Percentiles rank a stretch among this genome's conserved stretches.
These are phyloP conservation scores for Dipodascus geniculatus DNA, from an alignment of 805 yeast species.

Conservation along the genomic window DNA sequence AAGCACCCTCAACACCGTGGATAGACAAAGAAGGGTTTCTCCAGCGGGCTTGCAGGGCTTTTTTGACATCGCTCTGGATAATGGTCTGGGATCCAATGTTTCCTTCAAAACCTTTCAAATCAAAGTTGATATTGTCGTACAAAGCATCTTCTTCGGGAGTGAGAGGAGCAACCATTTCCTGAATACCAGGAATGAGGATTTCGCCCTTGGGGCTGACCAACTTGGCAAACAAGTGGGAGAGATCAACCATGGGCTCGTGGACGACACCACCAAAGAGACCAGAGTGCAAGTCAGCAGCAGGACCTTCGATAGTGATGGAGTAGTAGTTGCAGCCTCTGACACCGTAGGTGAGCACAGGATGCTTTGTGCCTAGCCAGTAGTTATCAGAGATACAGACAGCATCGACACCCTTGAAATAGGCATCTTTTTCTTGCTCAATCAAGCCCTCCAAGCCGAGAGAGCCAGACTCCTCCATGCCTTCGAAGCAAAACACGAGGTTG, in stretches of 20 bases:
- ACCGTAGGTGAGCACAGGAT: conserved; percentile 96
- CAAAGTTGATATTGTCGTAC: conserved; percentile 79
- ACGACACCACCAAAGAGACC: conserved; percentile 97
- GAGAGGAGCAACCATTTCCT: conserved; percentile 91
- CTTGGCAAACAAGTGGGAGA: conserved; percentile 61
- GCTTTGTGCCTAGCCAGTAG: conserved; percentile 96
- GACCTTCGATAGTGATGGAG: conserved; percentile 72
- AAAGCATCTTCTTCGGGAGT: conserved; percentile 67
- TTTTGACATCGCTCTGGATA: conserved; percentile 63
- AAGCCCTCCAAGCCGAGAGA: conserved; percentile 81
- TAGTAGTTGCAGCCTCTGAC: conserved; percentile 94
- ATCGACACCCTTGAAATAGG: conserved; percentile 79
- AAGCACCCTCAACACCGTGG: conserved; percentile 98
- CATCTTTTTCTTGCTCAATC: conserved; percentile 64
- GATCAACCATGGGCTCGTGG: conserved; percentile 95
- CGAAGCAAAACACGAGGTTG: conserved; percentile 84
- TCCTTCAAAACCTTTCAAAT: conserved; percentile 69
- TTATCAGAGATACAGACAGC: conserved; percentile 95
- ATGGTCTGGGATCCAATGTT: conserved; percentile 86
- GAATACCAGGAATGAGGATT: conserved; percentile 77
- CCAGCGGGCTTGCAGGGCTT: conserved; percentile 96
- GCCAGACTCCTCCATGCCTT: conserved; percentile 99
- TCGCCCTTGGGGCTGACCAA: conserved; percentile 76
- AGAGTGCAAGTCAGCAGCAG: conserved; percentile 93
- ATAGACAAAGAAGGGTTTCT: conserved; percentile 91